Evolutionary conservation across 2,329 filamentous ascomycete species (phyloP), one percentile per base, ranked within the genome.

Genomic region (Paecilomyces sp.): DNA sequence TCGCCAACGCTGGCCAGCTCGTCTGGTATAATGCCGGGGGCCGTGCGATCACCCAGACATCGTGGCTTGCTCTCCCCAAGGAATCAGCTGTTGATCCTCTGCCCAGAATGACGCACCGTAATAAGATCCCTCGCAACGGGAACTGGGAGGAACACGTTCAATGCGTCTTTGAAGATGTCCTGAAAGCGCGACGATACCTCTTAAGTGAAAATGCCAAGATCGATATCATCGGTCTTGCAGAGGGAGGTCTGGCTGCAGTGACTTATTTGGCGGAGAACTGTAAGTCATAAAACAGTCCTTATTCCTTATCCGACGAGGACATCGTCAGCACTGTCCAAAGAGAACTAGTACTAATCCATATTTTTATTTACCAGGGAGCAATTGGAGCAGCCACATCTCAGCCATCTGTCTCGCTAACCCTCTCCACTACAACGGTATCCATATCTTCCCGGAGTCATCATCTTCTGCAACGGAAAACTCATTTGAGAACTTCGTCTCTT

Each of bases 1-100:
- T 96, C 28, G 84, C 91, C 54, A 97, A 96, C 70, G 80, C 85
- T 3, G 91, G 90, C 3, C 87, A 95, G 74, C 77, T 90, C 18
- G 79, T 87, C 67, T 97, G 91, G 87, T 90, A 89, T 71, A 85
- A 89, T 50, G 81, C 83, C 57, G 81, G 81, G 1, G 75, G 81
- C 57, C 81, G 83, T 55, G 80, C 85, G 0, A 78, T 96, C 62
- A 89, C 84, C 0, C 71, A 81, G 1, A 69, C 70, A 0, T 81
- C 80, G 2, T 89, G 88, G 79, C 70, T 78, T 7, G 80, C 79
- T 1, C 75, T 88, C 53, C 86, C 87, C 0, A 82, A 87, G 65
- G 78, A 80, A 59, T 89, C 85, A 55, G 81, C 86, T 2, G 85
- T 87, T 11, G 85, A 90, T 62, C 70, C 75, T 3, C 80, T 82